Evolutionary conservation across 192 early-diverging fungal species (phyloP).

Genomic region (Haplosporangium gracile): DNA sequence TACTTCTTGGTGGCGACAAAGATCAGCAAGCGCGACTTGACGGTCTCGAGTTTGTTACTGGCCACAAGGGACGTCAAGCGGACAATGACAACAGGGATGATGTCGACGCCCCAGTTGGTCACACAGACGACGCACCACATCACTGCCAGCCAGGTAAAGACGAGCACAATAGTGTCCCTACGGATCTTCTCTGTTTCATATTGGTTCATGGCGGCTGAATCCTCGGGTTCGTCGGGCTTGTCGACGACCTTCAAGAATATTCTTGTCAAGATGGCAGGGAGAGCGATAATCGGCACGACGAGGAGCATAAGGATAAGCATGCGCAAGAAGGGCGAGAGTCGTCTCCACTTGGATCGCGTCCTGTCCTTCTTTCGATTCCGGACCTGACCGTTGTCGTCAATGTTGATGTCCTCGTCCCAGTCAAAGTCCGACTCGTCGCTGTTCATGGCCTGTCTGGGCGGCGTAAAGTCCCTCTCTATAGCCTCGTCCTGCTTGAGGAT

Average conservation of each 20-base stretch:
- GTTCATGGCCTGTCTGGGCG: constrained; percentile 45
- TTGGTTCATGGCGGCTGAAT: constrained; percentile 43
- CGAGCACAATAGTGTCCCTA: constrained; percentile 62
- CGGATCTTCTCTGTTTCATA: constrained; percentile 60
- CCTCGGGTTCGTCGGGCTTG: constrained; percentile 5
- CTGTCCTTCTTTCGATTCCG: constrained; percentile 18
- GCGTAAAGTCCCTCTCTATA: constrained; percentile 35
- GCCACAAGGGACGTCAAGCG: constrained; percentile 60
- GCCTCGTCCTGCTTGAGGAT: constrained; percentile 48
- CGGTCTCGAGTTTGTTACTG: constrained; percentile 61
- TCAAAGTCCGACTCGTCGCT: constrained; percentile 54
- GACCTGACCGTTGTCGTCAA: constrained; percentile 44
- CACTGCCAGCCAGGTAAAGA: constrained; percentile 64
- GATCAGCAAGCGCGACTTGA: constrained; percentile 66
- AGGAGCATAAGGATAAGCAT: constrained; percentile 66
- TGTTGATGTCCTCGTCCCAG: constrained; percentile 54
- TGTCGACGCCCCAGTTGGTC: constrained; percentile 61
- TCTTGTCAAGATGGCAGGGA: constrained; percentile 63
- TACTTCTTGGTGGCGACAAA: constrained; percentile 68
- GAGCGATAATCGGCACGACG: constrained; percentile 64
- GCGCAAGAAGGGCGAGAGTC: constrained; percentile 66
- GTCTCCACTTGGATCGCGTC: constrained; percentile 60
- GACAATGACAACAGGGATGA: constrained; percentile 67
- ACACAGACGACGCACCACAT: constrained; percentile 58
- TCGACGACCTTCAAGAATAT: constrained; percentile 57